These are phyloP conservation scores for Nigrospora oryzae DNA, from an alignment of 2,329 filamentous ascomycete genomes.

Conservation along the genomic window DNA sequence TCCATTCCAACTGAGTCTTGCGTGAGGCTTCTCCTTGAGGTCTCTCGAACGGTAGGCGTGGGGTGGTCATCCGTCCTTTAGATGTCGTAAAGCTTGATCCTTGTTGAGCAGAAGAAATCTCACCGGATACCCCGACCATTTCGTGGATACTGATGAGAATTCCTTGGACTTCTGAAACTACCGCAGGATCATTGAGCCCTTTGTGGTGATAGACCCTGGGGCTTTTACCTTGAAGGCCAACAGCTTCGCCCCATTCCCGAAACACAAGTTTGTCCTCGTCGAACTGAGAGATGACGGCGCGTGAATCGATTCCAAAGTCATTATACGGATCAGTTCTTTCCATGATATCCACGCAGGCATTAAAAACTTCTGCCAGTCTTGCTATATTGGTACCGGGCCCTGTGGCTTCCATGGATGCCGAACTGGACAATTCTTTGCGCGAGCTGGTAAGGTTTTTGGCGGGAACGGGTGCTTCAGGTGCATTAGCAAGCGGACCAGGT, in stretches of 20 bases:
- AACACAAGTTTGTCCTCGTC: slow-evolving; percentile 1
- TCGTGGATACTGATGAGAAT: neutral
- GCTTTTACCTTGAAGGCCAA: neutral
- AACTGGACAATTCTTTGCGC: too few species aligned
- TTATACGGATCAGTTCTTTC: slow-evolving; percentile 2
- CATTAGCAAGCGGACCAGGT: too few species aligned
- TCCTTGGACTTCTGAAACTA: neutral
- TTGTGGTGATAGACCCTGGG: neutral
- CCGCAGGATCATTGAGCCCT: neutral
- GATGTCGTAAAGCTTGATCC: too few species aligned
- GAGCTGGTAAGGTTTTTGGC: too few species aligned
- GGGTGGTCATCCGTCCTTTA: too few species aligned
- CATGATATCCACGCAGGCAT: neutral
- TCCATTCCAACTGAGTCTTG: too few species aligned
- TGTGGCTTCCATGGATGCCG: too few species aligned
- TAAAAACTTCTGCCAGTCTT: slow-evolving; percentile 1
- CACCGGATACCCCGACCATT: neutral
- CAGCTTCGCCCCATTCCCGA: neutral
- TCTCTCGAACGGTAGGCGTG: too few species aligned
- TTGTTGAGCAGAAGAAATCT: too few species aligned
- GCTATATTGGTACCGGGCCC: too few species aligned
- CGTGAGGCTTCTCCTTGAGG: too few species aligned
- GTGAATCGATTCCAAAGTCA: neutral
- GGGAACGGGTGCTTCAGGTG: too few species aligned
- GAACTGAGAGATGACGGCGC: slow-evolving; percentile 1